Conservation (phyloP, 345 rosid genomes). For the Rhodamnia rubescens region DNA sequence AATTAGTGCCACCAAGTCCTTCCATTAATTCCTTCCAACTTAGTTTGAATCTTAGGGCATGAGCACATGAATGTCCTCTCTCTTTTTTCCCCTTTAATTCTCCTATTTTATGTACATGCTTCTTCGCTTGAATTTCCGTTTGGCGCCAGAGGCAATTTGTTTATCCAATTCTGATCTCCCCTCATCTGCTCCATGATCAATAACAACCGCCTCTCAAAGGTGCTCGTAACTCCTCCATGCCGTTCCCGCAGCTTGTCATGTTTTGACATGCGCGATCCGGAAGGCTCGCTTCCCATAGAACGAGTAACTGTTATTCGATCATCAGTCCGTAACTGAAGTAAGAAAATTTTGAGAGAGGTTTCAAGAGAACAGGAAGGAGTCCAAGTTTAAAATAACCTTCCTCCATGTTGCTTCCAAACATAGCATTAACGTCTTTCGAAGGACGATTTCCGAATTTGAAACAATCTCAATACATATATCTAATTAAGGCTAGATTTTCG, state of each 20-base stretch:
- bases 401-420: not conserved
- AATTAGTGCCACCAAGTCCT: too few relatives aligned
- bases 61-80: not conserved
- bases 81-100: not conserved
- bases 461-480: not conserved
- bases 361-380: not conserved
- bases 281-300: not conserved
- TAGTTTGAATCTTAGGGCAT: not conserved
- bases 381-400: not conserved
- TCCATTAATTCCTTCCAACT: too few relatives aligned
- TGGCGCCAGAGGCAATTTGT: not conserved
- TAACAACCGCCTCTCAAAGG: not conserved
- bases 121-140: not conserved
- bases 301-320: not conserved
- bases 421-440: not conserved
- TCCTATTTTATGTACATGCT: not conserved
- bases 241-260: not conserved
- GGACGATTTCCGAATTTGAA: not conserved
- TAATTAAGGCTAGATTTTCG: not conserved
- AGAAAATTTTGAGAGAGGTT: not conserved
- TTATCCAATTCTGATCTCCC: not conserved
- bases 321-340: not conserved
- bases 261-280: not conserved
- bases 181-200: not conserved
- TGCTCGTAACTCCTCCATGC: not conserved